Conservation (phyloP, 345 rosid species). For the Noccaea caerulescens region DNA sequence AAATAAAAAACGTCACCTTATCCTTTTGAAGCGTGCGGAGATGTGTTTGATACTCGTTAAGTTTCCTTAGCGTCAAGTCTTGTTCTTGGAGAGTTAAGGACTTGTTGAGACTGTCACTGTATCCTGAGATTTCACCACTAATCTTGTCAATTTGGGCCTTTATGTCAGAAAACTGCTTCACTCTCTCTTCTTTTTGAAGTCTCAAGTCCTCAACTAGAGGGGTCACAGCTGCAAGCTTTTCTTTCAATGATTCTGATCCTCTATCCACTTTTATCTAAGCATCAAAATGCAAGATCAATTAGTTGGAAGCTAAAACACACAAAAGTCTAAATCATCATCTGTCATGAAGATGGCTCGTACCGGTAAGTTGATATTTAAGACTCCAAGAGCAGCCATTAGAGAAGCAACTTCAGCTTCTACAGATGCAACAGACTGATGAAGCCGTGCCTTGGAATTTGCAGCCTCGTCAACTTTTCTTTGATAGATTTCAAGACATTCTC, state of each 20-base stretch:
- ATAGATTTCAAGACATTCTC: constrained; percentile 88
- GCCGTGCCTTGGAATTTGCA: constrained; percentile 83
- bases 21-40: constrained; percentile 83
- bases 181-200: constrained; percentile 75
- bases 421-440: constrained; percentile 90
- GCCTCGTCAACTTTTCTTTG: constrained; percentile 92
- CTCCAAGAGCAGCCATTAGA: constrained; percentile 86
- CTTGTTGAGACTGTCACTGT: constrained; percentile 49
- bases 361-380: constrained; percentile 66
- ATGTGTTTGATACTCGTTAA: constrained; percentile 77
- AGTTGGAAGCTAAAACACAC: neutral
- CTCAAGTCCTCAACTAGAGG: constrained; percentile 83
- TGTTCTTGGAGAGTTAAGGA: constrained; percentile 67
- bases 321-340: neutral
- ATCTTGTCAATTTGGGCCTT: constrained; percentile 82
- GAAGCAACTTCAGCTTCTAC: constrained; percentile 97
- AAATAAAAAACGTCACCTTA: constrained; percentile 75
- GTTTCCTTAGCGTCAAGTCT: constrained; percentile 83
- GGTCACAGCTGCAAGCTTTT: constrained; percentile 72
- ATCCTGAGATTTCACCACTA: constrained; percentile 80
- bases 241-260: constrained; percentile 65
- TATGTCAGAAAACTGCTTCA: constrained; percentile 75
- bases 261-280: constrained; percentile 63
- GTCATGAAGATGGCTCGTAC: constrained; percentile 42
- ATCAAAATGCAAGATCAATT: constrained; percentile 23